These are phyloP conservation scores for Erythrophleum ivorense DNA, from an alignment of 331 rosid genomes.

Conservation along the genomic window DNA sequence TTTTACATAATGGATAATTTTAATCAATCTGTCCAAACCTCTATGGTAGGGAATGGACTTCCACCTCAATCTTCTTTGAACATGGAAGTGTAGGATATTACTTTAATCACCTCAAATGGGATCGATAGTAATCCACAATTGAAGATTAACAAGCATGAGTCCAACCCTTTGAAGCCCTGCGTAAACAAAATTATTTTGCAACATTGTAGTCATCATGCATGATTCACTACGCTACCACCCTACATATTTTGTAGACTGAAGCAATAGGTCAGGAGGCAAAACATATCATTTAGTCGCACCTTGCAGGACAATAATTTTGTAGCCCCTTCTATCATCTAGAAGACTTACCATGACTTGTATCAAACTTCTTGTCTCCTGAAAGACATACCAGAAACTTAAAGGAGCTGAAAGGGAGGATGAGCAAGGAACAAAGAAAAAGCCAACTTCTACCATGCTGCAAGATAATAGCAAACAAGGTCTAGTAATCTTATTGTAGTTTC, in stretches of 20 bases:
- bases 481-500: conserved; percentile 13
- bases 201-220: conserved; percentile 20
- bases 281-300: conserved; percentile 26
- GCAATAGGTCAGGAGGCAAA: conserved; percentile 25
- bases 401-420: conserved; percentile 22
- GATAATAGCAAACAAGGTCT: background rate
- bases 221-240: conserved; percentile 1
- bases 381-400: conserved; percentile 21
- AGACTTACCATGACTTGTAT: conserved; percentile 25
- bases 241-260: conserved; percentile 15
- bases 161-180: conserved; percentile 41
- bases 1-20: background rate
- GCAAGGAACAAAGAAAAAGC: conserved; percentile 14
- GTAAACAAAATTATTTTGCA: conserved; percentile 23
- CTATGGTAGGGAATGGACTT: conserved; percentile 22
- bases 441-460: conserved; percentile 20
- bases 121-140: conserved; percentile 35
- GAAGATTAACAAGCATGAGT: conserved; percentile 32
- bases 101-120: conserved; percentile 21
- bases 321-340: conserved; percentile 30
- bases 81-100: conserved; percentile 10
- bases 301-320: conserved; percentile 5
- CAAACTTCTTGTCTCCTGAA: conserved; percentile 42
- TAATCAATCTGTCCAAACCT: conserved; percentile 17
- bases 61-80: conserved; percentile 31